These are phyloP conservation scores for Pascua guehoae DNA, from an alignment of 1,284 basidiomycete genomes.

Conservation along the genomic window DNA sequence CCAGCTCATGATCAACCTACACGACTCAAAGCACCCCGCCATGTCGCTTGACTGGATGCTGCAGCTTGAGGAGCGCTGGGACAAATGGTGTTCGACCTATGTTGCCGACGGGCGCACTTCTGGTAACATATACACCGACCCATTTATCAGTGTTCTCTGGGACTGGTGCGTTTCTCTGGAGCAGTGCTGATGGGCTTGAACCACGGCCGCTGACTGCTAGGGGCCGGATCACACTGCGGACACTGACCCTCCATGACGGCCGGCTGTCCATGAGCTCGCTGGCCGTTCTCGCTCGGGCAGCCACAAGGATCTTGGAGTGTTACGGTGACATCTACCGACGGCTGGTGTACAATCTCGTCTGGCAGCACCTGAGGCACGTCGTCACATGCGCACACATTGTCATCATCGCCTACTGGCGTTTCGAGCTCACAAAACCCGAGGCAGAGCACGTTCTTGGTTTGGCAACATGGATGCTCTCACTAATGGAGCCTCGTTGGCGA, in stretches of 20 bases:
- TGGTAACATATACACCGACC: conserved; percentile 10
- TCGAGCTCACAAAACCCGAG: conserved; percentile 19
- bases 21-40: conserved; percentile 10
- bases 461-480: conserved; percentile 15
- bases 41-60: conserved; percentile 18
- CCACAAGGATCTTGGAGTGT: conserved; percentile 13
- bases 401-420: conserved; percentile 18
- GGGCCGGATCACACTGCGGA: conserved; percentile 16
- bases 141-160: conserved; percentile 14
- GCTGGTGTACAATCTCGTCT: conserved; percentile 15
- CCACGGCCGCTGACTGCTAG: conserved; percentile 1
- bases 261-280: conserved; percentile 15
- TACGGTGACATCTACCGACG: conserved; percentile 1
- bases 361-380: conserved; percentile 19
- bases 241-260: conserved; percentile 11
- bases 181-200: neutral
- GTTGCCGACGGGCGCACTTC: conserved; percentile 13
- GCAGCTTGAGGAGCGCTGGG: conserved; percentile 14
- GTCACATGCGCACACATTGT: conserved; percentile 21
- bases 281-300: conserved; percentile 21
- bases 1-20: conserved; percentile 15
- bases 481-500: conserved; percentile 19
- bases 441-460: conserved; percentile 14
- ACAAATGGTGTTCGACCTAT: conserved; percentile 12
- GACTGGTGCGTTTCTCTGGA: conserved; percentile 17